Evolutionary conservation across 352 stramenopile species (phyloP).

Genomic region (Phytophthora brassicae): DNA sequence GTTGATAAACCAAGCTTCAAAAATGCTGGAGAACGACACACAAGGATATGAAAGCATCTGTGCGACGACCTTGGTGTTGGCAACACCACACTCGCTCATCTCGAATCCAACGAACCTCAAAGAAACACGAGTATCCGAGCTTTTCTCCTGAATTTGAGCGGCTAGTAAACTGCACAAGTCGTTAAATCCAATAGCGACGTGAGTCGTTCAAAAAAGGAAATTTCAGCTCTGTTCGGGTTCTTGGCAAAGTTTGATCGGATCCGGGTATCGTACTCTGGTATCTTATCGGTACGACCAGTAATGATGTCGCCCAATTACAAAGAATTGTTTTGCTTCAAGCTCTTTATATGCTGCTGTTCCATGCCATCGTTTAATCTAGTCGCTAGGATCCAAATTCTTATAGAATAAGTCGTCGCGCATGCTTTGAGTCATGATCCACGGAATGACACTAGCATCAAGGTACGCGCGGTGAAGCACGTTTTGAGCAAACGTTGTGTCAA

Average conservation of each 20-base stretch:
- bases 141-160: slow-evolving; percentile 10
- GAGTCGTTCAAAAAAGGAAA: slow-evolving; percentile 27
- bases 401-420: slow-evolving; percentile 20
- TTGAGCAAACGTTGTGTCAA: slow-evolving; percentile 12
- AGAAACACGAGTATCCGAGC: too few species aligned
- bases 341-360: slow-evolving; percentile 18
- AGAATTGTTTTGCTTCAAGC: slow-evolving; percentile 23
- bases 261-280: slow-evolving; percentile 8
- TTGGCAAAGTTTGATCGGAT: slow-evolving; percentile 21
- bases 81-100: slow-evolving; percentile 32
- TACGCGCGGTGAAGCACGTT: slow-evolving; percentile 28
- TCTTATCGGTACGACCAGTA: slow-evolving; percentile 4
- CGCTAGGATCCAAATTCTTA: neutral
- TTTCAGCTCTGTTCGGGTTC: slow-evolving; percentile 10
- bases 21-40: slow-evolving; percentile 21
- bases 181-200: slow-evolving; percentile 29
- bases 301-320: slow-evolving; percentile 16
- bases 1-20: slow-evolving; percentile 35
- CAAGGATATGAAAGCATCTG: slow-evolving; percentile 20
- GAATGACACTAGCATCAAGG: slow-evolving; percentile 16
- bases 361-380: slow-evolving; percentile 29
- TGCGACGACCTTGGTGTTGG: slow-evolving; percentile 30
- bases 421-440: slow-evolving; percentile 11
- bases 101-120: slow-evolving; percentile 32
- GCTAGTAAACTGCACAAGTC: slow-evolving; percentile 26